Evolutionary conservation across 1,284 basidiomycete genomes (phyloP).

Genomic region (Veloboletus limbatus): DNA sequence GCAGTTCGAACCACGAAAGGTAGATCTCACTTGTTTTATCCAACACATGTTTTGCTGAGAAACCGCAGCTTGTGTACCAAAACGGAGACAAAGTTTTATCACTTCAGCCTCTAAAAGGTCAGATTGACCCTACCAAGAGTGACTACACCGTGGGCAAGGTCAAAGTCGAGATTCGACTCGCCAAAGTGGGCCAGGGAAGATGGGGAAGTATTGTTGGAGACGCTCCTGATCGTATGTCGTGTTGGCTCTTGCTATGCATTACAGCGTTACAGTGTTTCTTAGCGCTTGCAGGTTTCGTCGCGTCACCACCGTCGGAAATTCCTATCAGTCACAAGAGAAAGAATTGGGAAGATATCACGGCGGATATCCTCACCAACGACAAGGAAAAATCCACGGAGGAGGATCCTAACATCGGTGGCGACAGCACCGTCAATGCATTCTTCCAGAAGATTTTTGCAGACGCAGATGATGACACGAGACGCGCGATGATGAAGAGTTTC

Average conservation of each 20-base stretch:
- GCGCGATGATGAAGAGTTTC: slow-evolving; percentile 97
- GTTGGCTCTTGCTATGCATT: not conserved
- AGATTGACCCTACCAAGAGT: slow-evolving; percentile 66
- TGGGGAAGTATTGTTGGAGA: slow-evolving; percentile 81
- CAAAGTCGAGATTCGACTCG: slow-evolving; percentile 77
- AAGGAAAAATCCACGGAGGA: slow-evolving; percentile 62
- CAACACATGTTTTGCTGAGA: not conserved
- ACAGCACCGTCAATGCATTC: slow-evolving; percentile 71
- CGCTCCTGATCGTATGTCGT: slow-evolving; percentile 62
- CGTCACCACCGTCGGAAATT: slow-evolving; percentile 35
- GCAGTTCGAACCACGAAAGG: slow-evolving; percentile 62
- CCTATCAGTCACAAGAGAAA: slow-evolving; percentile 48
- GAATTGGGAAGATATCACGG: slow-evolving; percentile 83
- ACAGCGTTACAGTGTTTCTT: not conserved
- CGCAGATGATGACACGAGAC: slow-evolving; percentile 84
- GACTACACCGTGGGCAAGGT: slow-evolving; percentile 73
- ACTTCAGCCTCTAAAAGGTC: slow-evolving; percentile 77
- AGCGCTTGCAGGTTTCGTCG: slow-evolving; percentile 33
- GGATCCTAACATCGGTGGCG: slow-evolving; percentile 83
- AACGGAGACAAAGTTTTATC: slow-evolving; percentile 62
- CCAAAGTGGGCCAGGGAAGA: slow-evolving; percentile 59
- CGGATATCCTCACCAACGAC: slow-evolving; percentile 58
- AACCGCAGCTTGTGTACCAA: slow-evolving; percentile 52
- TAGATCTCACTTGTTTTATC: slow-evolving; percentile 31
- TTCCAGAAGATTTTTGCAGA: slow-evolving; percentile 84